A percentile compares a stretch with the other conserved stretches of the same genome.
Evolutionary conservation across 148 eudicot species (phyloP).

Genomic region (Rhododendron griersonianum): DNA sequence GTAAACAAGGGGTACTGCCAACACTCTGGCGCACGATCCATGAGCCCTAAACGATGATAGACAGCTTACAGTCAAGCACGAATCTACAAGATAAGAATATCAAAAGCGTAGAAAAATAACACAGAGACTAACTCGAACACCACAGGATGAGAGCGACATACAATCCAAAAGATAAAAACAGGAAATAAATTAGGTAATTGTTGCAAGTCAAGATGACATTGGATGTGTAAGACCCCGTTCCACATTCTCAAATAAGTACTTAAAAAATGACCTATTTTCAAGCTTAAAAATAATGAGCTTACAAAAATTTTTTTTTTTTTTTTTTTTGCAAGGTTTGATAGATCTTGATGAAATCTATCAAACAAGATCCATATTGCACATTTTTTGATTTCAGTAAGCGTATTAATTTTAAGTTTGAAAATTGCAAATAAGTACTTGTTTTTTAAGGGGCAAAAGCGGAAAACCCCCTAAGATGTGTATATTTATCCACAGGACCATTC

Average conservation of each 20-base stretch:
- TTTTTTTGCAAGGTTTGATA: too few species aligned
- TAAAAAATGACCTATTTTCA: too few species aligned
- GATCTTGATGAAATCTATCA: too few species aligned
- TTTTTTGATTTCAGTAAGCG: too few species aligned
- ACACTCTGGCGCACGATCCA: constrained; percentile 99
- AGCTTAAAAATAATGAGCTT: too few species aligned
- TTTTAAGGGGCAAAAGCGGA: too few species aligned
- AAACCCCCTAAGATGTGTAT: background rate
- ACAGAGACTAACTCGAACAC: background rate
- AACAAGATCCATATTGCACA: too few species aligned
- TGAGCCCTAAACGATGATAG: constrained; percentile 67
- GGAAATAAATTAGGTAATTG: background rate
- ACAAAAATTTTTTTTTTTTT: too few species aligned
- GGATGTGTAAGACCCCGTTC: background rate
- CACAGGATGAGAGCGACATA: background rate
- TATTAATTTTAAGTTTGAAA: too few species aligned
- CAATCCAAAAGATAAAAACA: background rate
- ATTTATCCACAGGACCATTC: background rate
- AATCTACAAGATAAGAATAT: background rate
- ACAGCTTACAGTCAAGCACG: background rate
- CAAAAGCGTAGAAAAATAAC: background rate
- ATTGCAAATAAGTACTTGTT: too few species aligned
- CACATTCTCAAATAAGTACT: too few species aligned
- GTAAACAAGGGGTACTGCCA: constrained; percentile 91
- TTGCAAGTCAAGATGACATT: background rate